Base-by-base conservation (phyloP, 208 protist species). In the Wallacemonas collosoma region DNA sequence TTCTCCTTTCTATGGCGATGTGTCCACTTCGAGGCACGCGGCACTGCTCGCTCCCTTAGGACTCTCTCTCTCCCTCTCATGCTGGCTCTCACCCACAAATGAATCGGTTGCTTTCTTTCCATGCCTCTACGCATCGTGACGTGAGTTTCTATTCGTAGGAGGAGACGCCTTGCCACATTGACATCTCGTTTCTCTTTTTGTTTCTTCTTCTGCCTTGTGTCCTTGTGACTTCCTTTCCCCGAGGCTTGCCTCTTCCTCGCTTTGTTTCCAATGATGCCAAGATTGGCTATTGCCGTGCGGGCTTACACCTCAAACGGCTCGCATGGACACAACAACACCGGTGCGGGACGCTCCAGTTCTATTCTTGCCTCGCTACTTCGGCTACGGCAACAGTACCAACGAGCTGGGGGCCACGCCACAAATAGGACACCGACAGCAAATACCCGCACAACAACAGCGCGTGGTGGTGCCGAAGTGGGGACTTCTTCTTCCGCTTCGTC, bases 351-450 rank as follows among this genome's bases (percentile, higher is more conserved):
- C 43, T 65, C 60, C 41, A n/a, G 14, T 17, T 65, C 60, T 6
- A 50, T 65, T n/a, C 38, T 65, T 6, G 66, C 73, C 8, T 67
- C 75, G n/a, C 72, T 87, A 9, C 62, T 82, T 26, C 78, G 82
- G 12, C 62, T 83, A 11, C 76, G 79, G 3, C 73, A 81, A 14
- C 76, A 84, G 73, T 75, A 80, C 51, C 77, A 80, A n/a, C 80
- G 80, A 8, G 62, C 73, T 43, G 61, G 41, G 3, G 55, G 62
- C 6, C 14, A 14, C 3, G 2, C 17, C n/a, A 64, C 68, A 12
- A n/a, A n/a, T n/a, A 56, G n/a, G 5, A n/a, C 51, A 26, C 15
- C 51, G 35, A 41, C 56, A 40, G 48, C 6, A 55, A 15, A 12
- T 12, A 12, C 8, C 45, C 45, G 12, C 45, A 12, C 45, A 50